Percentiles rank a stretch among this genome's conserved stretches.
These are phyloP conservation scores for Peniophora sp. DNA, from an alignment of 1,284 basidiomycete species.

Conservation along the genomic window DNA sequence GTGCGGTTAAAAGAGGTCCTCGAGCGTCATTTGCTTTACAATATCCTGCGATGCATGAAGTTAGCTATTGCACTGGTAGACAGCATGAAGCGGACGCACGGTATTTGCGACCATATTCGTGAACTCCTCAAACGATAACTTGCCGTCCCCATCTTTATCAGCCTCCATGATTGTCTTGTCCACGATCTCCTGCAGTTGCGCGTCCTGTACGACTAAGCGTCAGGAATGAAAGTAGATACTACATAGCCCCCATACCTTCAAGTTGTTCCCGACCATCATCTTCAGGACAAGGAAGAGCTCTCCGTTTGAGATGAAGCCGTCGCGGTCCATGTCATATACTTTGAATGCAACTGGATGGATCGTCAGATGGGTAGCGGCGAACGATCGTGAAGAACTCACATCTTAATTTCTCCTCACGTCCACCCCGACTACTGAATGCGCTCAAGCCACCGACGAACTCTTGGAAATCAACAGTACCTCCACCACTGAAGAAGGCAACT, in stretches of 20 bases:
- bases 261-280: conserved; percentile 99
- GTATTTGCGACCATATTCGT: conserved; percentile 43
- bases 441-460: conserved; percentile 97
- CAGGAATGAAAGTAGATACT: neutral
- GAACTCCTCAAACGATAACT: conserved; percentile 96
- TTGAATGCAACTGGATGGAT: conserved; percentile 81
- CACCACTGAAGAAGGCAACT: conserved; percentile 54
- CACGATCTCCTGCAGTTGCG: conserved; percentile 98
- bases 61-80: neutral
- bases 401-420: conserved; percentile 91
- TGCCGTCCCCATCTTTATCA: conserved; percentile 96
- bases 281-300: conserved; percentile 97
- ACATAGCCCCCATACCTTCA: conserved; percentile 59
- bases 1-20: conserved; percentile 71
- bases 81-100: conserved; percentile 12
- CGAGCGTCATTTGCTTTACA: conserved; percentile 97
- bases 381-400: conserved; percentile 50
- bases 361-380: neutral
- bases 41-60: conserved; percentile 54
- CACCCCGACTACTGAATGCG: conserved; percentile 94
- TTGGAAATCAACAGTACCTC: conserved; percentile 98
- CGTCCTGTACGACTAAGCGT: conserved; percentile 54
- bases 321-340: conserved; percentile 97
- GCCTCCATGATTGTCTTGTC: conserved; percentile 99
- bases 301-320: conserved; percentile 97